These are phyloP conservation scores for Populus pruinosa DNA, from an alignment of 345 rosid species.

Conservation along the genomic window DNA sequence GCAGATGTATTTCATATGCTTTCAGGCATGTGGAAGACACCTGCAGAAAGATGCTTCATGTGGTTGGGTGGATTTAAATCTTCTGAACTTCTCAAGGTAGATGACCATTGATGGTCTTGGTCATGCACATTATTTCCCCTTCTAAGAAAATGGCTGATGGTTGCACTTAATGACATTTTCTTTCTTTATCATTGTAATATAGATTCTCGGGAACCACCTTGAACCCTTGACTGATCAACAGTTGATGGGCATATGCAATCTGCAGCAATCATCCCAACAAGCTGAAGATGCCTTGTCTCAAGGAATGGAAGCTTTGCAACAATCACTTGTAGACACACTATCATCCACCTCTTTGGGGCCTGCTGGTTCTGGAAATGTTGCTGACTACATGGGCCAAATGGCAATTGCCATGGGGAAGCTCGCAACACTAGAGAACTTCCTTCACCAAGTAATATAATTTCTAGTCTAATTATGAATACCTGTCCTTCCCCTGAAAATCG, in stretches of 20 bases:
- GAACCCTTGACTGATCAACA: slow-evolving; percentile 92
- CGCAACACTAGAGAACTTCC: slow-evolving; percentile 78
- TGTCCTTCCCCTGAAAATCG: neutral
- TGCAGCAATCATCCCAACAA: slow-evolving; percentile 94
- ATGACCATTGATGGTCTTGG: neutral
- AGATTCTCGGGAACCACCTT: slow-evolving; percentile 84
- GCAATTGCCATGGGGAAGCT: slow-evolving; percentile 88
- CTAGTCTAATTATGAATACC: neutral
- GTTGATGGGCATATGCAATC: slow-evolving; percentile 86
- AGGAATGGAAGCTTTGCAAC: slow-evolving; percentile 97
- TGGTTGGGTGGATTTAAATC: slow-evolving; percentile 97
- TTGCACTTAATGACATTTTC: neutral
- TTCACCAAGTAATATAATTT: slow-evolving; percentile 61
- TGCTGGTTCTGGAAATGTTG: slow-evolving; percentile 63
- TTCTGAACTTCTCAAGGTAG: slow-evolving; percentile 86
- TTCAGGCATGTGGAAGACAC: slow-evolving; percentile 97
- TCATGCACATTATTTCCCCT: neutral
- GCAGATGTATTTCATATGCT: slow-evolving; percentile 92
- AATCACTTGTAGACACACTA: slow-evolving; percentile 77
- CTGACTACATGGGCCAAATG: slow-evolving; percentile 92
- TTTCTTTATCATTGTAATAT: slow-evolving; percentile 11
- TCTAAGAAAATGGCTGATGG: neutral
- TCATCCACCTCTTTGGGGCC: slow-evolving; percentile 65
- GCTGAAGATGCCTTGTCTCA: slow-evolving; percentile 96
- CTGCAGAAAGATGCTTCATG: slow-evolving; percentile 91